These are phyloP conservation scores for Penicillium riverlandense DNA, from an alignment of 495 filamentous ascomycete species.

Conservation along the genomic window DNA sequence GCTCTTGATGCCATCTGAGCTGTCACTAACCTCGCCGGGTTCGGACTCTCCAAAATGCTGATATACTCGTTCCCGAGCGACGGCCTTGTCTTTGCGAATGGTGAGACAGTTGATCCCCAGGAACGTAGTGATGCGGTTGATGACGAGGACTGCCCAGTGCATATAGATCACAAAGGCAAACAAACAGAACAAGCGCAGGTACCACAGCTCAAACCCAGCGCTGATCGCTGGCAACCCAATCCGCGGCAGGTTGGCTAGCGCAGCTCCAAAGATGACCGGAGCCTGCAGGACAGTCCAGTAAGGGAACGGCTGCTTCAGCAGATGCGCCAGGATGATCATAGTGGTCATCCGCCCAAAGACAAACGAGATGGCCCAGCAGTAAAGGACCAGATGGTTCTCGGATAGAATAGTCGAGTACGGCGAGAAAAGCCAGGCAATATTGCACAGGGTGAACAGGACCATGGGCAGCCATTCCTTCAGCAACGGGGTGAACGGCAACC, in stretches of 20 bases:
- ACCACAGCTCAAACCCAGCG: conserved; percentile 59
- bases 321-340: conserved; percentile 95
- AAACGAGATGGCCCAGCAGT: conserved; percentile 88
- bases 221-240: conserved; percentile 62
- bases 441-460: conserved; percentile 64
- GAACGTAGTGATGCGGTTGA: conserved; percentile 84
- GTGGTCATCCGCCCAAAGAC: conserved; percentile 99
- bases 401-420: conserved; percentile 71
- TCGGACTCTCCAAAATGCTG: conserved; percentile 22
- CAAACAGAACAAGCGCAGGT: conserved; percentile 74
- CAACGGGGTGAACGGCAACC: conserved; percentile 71
- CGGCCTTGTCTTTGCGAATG: conserved; percentile 57
- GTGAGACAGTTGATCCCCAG: conserved; percentile 91
- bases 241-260: conserved; percentile 74
- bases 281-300: conserved; percentile 90
- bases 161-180: conserved; percentile 79
- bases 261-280: conserved; percentile 76
- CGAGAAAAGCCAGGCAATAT: conserved; percentile 77
- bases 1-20: conserved; percentile 15
- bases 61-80: conserved; percentile 32
- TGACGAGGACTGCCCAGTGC: conserved; percentile 87
- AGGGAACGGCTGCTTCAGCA: conserved; percentile 89
- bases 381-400: conserved; percentile 83
- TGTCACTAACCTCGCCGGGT: background rate
- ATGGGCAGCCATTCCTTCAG: conserved; percentile 96